Evolutionary conservation across 768 basidiomycete genomes (phyloP).

Genomic region (Rhodotorula graminis): DNA sequence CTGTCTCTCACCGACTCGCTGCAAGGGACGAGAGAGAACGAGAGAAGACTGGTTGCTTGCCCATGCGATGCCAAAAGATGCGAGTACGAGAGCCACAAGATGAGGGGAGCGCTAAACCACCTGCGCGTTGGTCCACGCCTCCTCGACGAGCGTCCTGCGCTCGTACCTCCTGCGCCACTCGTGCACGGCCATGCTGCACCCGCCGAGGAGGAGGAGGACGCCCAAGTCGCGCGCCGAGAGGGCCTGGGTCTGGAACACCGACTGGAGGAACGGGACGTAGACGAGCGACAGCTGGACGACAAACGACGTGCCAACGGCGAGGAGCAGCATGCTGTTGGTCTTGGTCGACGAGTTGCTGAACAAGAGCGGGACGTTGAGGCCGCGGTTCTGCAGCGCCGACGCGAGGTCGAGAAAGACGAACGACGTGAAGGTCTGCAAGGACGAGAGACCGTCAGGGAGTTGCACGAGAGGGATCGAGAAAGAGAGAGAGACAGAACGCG

Average conservation of each 20-base stretch:
- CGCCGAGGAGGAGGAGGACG: constrained; percentile 64
- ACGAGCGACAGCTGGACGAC: constrained; percentile 76
- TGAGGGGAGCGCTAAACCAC: constrained; percentile 2
- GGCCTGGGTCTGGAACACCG: constrained; percentile 87
- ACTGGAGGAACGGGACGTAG: constrained; percentile 85
- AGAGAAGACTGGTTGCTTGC: no score
- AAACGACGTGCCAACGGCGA: constrained; percentile 81
- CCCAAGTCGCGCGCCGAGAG: constrained; percentile 64
- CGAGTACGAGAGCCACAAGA: not conserved
- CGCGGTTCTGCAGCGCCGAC: constrained; percentile 89
- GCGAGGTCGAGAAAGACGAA: constrained; percentile 97
- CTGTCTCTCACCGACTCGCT: no score
- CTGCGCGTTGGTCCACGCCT: constrained; percentile 34
- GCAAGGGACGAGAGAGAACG: rapidly evolving
- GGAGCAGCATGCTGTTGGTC: constrained; percentile 85
- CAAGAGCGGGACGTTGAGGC: constrained; percentile 72
- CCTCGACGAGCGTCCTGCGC: constrained; percentile 18
- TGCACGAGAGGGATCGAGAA: not conserved
- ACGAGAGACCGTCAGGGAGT: constrained; percentile 9
- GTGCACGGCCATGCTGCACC: constrained; percentile 36
- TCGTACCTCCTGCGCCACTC: constrained; percentile 38
- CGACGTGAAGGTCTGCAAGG: constrained; percentile 86
- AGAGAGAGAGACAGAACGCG: not conserved
- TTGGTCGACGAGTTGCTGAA: constrained; percentile 2
- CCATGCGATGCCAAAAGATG: not conserved